Evolutionary conservation across 768 basidiomycete genomes (phyloP).

Genomic region (Boletus subcaerulescens): DNA sequence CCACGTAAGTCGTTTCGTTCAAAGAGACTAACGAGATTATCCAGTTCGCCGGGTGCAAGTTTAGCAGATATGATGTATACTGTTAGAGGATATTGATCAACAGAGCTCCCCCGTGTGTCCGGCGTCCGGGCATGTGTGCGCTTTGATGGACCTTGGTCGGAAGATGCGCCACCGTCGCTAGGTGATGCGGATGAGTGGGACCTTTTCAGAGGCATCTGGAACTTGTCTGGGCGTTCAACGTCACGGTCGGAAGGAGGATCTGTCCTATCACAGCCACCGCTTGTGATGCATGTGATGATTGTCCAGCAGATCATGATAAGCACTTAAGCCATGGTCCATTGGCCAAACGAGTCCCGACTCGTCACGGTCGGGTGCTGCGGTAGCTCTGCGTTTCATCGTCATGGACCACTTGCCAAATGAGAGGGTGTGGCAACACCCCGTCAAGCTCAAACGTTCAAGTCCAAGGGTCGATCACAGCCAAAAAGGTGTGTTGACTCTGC

Average conservation of each 20-base stretch:
- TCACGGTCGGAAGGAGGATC: not conserved
- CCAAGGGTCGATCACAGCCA: too few species aligned
- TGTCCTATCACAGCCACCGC: constrained; percentile 5
- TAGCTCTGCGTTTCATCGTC: too few species aligned
- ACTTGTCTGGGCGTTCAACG: too few species aligned
- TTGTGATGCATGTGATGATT: too few species aligned
- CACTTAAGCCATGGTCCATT: too few species aligned
- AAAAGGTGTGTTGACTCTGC: too few species aligned
- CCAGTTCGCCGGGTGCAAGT: constrained; percentile 20
- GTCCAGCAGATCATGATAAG: too few species aligned
- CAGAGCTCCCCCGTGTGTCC: constrained; percentile 2
- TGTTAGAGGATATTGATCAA: constrained; percentile 10
- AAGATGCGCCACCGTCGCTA: not conserved
- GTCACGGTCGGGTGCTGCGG: too few species aligned
- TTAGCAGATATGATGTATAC: constrained; percentile 36
- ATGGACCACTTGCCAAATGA: too few species aligned
- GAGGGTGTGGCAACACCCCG: too few species aligned
- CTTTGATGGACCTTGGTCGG: constrained; percentile 11
- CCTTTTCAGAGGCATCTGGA: constrained; percentile 15
- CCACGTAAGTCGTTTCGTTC: constrained; percentile 8
- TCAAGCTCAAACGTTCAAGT: too few species aligned
- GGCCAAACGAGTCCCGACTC: too few species aligned
- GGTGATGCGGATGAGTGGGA: constrained; percentile 1
- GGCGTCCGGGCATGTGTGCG: not conserved
- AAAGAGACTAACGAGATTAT: constrained; percentile 25